phyloP scores from a whole-genome alignment of 163 green algal genomes.

The Scenedesmus sp. region DNA sequence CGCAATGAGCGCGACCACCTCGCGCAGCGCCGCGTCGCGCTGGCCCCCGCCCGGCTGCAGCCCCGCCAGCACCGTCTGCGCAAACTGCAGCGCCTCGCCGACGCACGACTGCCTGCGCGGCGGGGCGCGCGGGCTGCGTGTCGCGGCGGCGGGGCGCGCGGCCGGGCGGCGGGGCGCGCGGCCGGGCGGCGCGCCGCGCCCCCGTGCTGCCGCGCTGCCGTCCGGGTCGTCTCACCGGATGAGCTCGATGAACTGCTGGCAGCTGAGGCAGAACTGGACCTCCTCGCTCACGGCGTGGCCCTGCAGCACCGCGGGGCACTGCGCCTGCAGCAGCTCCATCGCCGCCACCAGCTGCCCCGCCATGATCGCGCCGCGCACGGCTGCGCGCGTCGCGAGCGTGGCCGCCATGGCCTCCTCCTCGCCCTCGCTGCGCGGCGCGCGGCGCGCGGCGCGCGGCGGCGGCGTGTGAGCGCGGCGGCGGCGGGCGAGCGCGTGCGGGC shows the following conservation, averaged over 20 bases:
- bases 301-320: constrained; percentile 47
- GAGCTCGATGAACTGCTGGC: constrained; percentile 83
- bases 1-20: constrained; percentile 63
- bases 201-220: too few relatives aligned
- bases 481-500: too few relatives aligned
- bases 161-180: too few relatives aligned
- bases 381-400: constrained; percentile 49
- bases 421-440: constrained; percentile 10
- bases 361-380: constrained; percentile 54
- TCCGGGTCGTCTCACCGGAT: constrained; percentile 74
- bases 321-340: constrained; percentile 52
- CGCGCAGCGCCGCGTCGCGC: constrained; percentile 22
- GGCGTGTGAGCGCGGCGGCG: too few relatives aligned
- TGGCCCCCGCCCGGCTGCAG: constrained; percentile 36
- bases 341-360: constrained; percentile 53
- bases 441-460: too few relatives aligned
- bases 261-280: constrained; percentile 71
- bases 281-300: constrained; percentile 43
- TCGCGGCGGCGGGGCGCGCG: too few relatives aligned
- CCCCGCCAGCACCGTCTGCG: constrained; percentile 52
- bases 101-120: constrained; percentile 47
- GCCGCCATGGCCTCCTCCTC: constrained; percentile 24
- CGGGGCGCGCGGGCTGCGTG: too few relatives aligned
- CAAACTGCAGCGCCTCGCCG: constrained; percentile 57
- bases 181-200: too few relatives aligned